A percentile compares a stretch with the other conserved stretches of the same genome.
Evolutionary conservation across 257 asterid genomes (phyloP).

Genomic region (Capsicum rhomboideum): DNA sequence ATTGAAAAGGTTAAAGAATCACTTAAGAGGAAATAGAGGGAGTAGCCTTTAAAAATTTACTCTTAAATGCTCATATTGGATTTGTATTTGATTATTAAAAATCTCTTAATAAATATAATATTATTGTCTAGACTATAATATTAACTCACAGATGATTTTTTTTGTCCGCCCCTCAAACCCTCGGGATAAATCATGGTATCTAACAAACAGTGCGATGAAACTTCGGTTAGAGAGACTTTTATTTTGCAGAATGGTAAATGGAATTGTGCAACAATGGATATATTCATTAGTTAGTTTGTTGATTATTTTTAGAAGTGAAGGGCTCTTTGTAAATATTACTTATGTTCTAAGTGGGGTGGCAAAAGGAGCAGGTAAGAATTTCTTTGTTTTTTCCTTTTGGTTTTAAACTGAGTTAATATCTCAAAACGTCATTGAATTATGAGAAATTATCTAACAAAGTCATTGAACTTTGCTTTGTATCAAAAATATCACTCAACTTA

Average conservation of each 20-base stretch:
- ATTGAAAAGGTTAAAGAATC: too few relatives aligned
- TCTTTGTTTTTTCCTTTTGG: not conserved
- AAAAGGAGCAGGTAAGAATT: conserved; percentile 59
- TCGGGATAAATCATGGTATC: not conserved
- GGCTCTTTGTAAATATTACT: conserved; percentile 36
- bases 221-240: conserved; percentile 2
- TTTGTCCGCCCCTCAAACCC: not conserved
- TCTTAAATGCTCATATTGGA: too few relatives aligned
- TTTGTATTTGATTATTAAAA: too few relatives aligned
- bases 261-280: conserved; percentile 22
- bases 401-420: not conserved
- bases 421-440: not conserved
- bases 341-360: conserved; percentile 45
- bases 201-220: not conserved
- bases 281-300: conserved; percentile 11
- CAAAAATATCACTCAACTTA: too few relatives aligned
- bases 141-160: not conserved
- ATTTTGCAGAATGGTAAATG: conserved; percentile 32
- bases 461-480: too few relatives aligned
- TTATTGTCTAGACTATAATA: too few relatives aligned
- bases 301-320: conserved; percentile 13
- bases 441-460: not conserved
- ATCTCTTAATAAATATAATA: too few relatives aligned
- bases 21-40: too few relatives aligned
- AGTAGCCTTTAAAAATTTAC: too few relatives aligned